A percentile compares a stretch with the other conserved stretches of the same genome.
phyloP scores from a whole-genome alignment of 495 filamentous ascomycete genomes.

The Xylaria sp. region DNA sequence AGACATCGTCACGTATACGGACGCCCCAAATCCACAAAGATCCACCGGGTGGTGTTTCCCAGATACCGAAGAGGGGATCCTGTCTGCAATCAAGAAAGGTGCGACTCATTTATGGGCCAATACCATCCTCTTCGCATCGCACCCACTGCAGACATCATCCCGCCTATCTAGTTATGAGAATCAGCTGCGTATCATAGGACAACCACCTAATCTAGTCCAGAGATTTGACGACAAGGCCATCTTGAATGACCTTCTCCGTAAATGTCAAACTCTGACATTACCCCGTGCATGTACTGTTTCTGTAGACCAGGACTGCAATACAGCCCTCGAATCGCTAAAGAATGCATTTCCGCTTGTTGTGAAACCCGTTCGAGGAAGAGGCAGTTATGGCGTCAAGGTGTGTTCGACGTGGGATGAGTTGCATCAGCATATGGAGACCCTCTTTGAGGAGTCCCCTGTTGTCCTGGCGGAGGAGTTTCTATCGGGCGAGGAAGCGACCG shows the following conservation, averaged over 20 bases:
- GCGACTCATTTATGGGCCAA: conserved; percentile 52
- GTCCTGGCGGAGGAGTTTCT: conserved; percentile 51
- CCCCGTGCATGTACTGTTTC: neutral
- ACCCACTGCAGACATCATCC: conserved; percentile 44
- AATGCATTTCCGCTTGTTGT: conserved; percentile 42
- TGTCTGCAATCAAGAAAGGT: conserved; percentile 41
- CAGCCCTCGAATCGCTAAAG: neutral
- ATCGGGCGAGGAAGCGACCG: conserved; percentile 48
- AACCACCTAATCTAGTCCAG: conserved; percentile 48
- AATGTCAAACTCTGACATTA: neutral
- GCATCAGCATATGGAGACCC: conserved; percentile 32
- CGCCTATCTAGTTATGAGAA: conserved; percentile 29
- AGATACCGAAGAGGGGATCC: conserved; percentile 48
- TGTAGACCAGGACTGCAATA: neutral
- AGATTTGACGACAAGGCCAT: conserved; percentile 50
- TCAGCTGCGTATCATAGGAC: conserved; percentile 41
- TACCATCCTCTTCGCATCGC: conserved; percentile 47
- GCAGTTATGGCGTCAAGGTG: conserved; percentile 48
- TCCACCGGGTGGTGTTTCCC: conserved; percentile 45
- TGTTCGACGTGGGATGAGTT: conserved; percentile 36
- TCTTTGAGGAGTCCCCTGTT: conserved; percentile 41
- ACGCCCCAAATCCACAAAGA: neutral
- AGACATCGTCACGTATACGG: neutral
- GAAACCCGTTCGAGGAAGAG: conserved; percentile 44
- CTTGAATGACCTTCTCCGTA: conserved; percentile 43